Evolutionary conservation across 306 rosid genomes (phyloP).

Genomic region (Mimosa bimucronata): DNA sequence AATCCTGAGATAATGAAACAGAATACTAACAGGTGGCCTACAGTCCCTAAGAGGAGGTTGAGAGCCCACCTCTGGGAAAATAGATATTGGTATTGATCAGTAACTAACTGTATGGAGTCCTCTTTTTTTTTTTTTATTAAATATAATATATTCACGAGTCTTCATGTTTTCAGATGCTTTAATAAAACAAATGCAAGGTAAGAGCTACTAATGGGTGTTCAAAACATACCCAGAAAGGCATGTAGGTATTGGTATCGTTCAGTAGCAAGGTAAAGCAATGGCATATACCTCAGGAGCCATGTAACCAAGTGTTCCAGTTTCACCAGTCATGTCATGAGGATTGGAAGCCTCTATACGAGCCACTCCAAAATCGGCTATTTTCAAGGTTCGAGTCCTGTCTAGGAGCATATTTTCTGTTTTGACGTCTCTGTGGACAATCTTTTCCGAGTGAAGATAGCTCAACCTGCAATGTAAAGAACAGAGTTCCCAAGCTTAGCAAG

Average conservation of each 20-base stretch:
- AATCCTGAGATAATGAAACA: neutral
- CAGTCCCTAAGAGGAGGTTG: neutral
- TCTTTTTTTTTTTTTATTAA: neutral
- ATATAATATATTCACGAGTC: neutral
- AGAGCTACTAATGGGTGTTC: constrained; percentile 4
- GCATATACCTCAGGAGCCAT: constrained; percentile 98
- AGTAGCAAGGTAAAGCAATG: constrained; percentile 37
- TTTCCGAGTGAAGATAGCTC: constrained; percentile 90
- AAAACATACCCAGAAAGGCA: constrained; percentile 25
- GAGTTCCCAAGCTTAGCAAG: constrained; percentile 61
- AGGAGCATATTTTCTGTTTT: constrained; percentile 99
- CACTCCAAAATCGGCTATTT: constrained; percentile 97
- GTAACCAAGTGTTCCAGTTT: constrained; percentile 98
- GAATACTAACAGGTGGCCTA: neutral
- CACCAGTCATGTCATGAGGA: constrained; percentile 99
- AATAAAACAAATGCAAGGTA: neutral
- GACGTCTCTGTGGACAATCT: constrained; percentile 97
- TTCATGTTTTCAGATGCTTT: neutral
- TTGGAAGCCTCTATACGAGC: constrained; percentile 99
- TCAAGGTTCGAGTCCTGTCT: constrained; percentile 86
- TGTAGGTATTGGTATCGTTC: neutral
- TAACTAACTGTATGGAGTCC: neutral
- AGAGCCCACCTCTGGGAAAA: neutral
- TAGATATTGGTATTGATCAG: neutral
- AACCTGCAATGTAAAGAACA: constrained; percentile 67